Evolutionary conservation across 75 land plant genomes (phyloP).

Genomic region (Gnetum montanum): DNA sequence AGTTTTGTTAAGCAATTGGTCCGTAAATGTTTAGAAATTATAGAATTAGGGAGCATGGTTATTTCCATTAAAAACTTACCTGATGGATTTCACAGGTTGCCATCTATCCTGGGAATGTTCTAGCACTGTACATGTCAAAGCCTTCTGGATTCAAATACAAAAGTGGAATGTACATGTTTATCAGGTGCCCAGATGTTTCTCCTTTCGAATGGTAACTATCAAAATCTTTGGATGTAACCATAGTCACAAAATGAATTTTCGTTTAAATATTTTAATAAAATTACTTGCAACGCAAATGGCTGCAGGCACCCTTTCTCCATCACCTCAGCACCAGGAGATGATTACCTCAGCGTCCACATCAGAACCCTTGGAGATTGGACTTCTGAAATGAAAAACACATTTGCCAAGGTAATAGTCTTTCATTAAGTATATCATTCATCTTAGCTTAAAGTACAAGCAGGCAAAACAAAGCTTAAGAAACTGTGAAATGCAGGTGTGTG

Average conservation of each 20-base stretch:
- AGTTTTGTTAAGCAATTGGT: neutral
- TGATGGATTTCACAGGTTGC: constrained; percentile 37
- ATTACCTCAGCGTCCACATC: constrained; percentile 66
- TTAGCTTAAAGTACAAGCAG: neutral
- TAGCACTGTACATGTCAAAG: constrained; percentile 58
- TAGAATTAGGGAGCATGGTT: neutral
- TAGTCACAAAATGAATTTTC: neutral
- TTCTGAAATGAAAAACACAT: constrained; percentile 34
- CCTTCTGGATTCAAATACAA: constrained; percentile 73
- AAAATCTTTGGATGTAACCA: neutral
- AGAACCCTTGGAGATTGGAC: constrained; percentile 82
- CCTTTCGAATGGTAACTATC: constrained; percentile 74
- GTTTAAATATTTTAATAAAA: neutral
- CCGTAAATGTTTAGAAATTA: neutral
- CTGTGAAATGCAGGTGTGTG: constrained; percentile 25
- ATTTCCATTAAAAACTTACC: neutral
- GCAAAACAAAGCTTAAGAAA: neutral
- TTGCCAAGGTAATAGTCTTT: constrained; percentile 33
- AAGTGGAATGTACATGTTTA: constrained; percentile 80
- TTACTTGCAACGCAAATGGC: neutral
- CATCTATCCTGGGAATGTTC: constrained; percentile 71
- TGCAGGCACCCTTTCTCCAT: constrained; percentile 85
- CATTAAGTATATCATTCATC: neutral
- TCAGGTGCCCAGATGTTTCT: constrained; percentile 78
- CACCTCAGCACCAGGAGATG: constrained; percentile 74